Percentiles rank a stretch among this genome's conserved stretches.
phyloP scores from a whole-genome alignment of 495 filamentous ascomycete species.

The Penicillium parvum region DNA sequence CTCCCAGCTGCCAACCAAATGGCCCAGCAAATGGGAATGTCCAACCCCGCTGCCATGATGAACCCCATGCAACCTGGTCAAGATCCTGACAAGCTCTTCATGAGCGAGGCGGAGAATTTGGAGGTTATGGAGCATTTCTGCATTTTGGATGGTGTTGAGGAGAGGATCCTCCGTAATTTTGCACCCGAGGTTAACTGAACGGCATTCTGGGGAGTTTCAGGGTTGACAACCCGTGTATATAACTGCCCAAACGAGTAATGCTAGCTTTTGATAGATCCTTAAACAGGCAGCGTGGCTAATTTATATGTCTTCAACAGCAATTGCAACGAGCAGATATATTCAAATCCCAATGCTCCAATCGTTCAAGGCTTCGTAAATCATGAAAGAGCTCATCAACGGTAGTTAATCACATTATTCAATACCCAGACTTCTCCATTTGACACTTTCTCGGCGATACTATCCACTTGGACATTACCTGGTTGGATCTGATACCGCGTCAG shows the following conservation, averaged over 20 bases:
- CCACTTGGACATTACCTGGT: conserved; percentile 72
- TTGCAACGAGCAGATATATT: neutral
- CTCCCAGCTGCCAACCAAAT: conserved; percentile 86
- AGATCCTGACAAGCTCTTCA: conserved; percentile 90
- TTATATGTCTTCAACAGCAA: neutral
- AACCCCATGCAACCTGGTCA: conserved; percentile 90
- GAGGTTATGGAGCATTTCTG: conserved; percentile 92
- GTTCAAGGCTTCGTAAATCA: conserved; percentile 17
- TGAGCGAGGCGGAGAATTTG: conserved; percentile 87
- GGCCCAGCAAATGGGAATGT: conserved; percentile 85
- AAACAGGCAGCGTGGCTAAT: no score
- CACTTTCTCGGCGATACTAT: conserved; percentile 63
- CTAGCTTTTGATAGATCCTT: conserved; percentile 11
- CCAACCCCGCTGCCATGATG: conserved; percentile 62
- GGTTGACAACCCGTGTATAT: conserved; percentile 8
- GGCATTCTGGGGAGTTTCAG: neutral
- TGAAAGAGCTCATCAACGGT: conserved; percentile 25
- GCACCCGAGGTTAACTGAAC: conserved; percentile 22
- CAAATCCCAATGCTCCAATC: no score
- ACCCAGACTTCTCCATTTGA: conserved; percentile 86
- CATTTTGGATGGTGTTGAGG: conserved; percentile 80
- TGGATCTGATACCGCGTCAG: conserved; percentile 55
- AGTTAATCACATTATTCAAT: conserved; percentile 63
- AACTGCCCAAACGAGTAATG: conserved; percentile 2
- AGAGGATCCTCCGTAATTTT: conserved; percentile 62